Conservation (phyloP, 345 rosid species). For the Citrus cavaleriei region DNA sequence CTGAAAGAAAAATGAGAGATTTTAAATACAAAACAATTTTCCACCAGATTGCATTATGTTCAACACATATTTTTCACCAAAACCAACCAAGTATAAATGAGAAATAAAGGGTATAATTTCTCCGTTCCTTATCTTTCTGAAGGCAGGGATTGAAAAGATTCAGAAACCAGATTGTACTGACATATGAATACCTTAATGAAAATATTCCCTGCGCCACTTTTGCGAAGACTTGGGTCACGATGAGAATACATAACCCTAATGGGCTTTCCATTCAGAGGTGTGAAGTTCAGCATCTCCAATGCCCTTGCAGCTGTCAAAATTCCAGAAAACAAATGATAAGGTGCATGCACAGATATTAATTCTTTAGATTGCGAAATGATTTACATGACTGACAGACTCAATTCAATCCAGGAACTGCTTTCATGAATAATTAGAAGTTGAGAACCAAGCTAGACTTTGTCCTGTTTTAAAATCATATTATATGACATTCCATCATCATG, state of each 20-base stretch:
- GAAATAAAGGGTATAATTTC: not conserved
- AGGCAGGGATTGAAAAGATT: not conserved
- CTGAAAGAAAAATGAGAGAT: not conserved
- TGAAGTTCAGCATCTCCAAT: constrained; percentile 68
- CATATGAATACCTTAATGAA: constrained; percentile 64
- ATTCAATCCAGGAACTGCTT: not conserved
- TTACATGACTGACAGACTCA: not conserved
- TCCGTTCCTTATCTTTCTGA: not conserved
- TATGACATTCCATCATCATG: no score
- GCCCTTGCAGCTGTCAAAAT: constrained; percentile 73
- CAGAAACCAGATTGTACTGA: not conserved
- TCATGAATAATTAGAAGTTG: not conserved
- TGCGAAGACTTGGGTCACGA: constrained; percentile 69
- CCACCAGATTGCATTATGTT: not conserved
- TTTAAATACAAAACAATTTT: not conserved
- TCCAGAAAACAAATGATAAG: constrained; percentile 4
- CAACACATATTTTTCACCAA: not conserved
- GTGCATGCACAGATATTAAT: not conserved
- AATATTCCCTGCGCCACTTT: constrained; percentile 95
- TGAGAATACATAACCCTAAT: constrained; percentile 87
- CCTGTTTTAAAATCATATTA: no score
- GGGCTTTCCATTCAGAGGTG: constrained; percentile 71
- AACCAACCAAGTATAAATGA: not conserved
- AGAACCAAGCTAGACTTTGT: not conserved
- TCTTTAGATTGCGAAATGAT: not conserved